Evolutionary conservation across 1,284 basidiomycete species (phyloP).

Genomic region (Limonomyces culmigenus): DNA sequence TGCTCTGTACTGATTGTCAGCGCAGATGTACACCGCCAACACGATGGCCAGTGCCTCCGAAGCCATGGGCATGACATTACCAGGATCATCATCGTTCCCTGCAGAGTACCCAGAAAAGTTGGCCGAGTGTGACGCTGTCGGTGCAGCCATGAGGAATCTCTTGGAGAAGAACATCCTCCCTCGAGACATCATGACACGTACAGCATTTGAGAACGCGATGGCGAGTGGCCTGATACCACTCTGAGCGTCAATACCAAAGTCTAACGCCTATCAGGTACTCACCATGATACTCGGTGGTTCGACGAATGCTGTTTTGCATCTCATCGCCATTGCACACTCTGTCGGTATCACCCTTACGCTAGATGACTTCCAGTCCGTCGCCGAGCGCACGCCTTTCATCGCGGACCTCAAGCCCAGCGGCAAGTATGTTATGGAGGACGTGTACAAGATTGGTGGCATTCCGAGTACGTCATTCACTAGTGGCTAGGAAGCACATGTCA

Average conservation of each 20-base stretch:
- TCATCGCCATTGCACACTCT: conserved; percentile 82
- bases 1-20: background rate
- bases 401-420: conserved; percentile 86
- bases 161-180: conserved; percentile 88
- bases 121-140: conserved; percentile 71
- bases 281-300: conserved; percentile 92
- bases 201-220: conserved; percentile 95
- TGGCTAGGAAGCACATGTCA: conserved; percentile 1
- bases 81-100: conserved; percentile 91
- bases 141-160: conserved; percentile 69
- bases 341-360: conserved; percentile 70
- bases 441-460: conserved; percentile 79
- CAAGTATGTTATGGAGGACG: conserved; percentile 82
- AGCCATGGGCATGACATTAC: conserved; percentile 87
- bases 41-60: conserved; percentile 92
- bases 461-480: conserved; percentile 39
- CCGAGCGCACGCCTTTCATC: conserved; percentile 75
- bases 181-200: conserved; percentile 88
- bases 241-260: conserved; percentile 5
- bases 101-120: conserved; percentile 82
- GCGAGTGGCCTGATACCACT: conserved; percentile 20
- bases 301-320: conserved; percentile 83
- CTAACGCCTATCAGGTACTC: conserved; percentile 37
- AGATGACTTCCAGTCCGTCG: conserved; percentile 78
- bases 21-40: conserved; percentile 89